These are phyloP conservation scores for Globisporangium solare DNA, from an alignment of 352 stramenopile species.

Conservation along the genomic window DNA sequence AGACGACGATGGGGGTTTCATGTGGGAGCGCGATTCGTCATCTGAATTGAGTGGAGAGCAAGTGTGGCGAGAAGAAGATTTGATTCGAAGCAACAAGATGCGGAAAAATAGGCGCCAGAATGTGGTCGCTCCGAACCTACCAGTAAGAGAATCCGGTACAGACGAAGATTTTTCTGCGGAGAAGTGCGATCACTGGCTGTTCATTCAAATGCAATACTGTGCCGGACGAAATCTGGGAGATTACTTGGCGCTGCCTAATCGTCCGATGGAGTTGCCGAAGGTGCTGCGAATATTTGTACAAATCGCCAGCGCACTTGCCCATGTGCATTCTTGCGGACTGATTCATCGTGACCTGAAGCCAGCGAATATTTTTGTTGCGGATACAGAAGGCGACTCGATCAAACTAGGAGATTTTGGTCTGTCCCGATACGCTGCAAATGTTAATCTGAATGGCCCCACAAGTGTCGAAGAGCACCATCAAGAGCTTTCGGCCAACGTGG, in stretches of 20 bases:
- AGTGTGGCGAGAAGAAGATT: constrained; percentile 62
- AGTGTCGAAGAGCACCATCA: constrained; percentile 28
- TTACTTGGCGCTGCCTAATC: constrained; percentile 65
- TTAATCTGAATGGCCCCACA: constrained; percentile 48
- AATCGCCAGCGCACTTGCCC: constrained; percentile 85
- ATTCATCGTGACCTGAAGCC: constrained; percentile 92
- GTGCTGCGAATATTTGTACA: constrained; percentile 87
- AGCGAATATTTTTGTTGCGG: constrained; percentile 89
- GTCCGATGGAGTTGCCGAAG: constrained; percentile 69
- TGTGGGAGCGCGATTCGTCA: constrained; percentile 67
- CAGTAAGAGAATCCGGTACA: constrained; percentile 11
- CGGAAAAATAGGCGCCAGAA: constrained; percentile 4
- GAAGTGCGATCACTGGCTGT: constrained; percentile 85
- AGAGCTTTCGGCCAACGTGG: constrained; percentile 8
- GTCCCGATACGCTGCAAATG: constrained; percentile 77
- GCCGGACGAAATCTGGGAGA: constrained; percentile 81
- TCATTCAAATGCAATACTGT: constrained; percentile 93
- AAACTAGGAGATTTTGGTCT: constrained; percentile 90
- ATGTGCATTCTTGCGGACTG: constrained; percentile 86
- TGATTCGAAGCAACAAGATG: constrained; percentile 21
- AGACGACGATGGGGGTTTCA: constrained; percentile 66
- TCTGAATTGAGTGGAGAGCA: constrained; percentile 27
- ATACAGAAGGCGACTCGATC: constrained; percentile 80
- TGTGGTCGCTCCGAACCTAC: constrained; percentile 11
- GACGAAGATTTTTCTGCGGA: constrained; percentile 48